Evolutionary conservation across 139 green algal genomes (phyloP).

Genomic region (Coelastrella sp.): DNA sequence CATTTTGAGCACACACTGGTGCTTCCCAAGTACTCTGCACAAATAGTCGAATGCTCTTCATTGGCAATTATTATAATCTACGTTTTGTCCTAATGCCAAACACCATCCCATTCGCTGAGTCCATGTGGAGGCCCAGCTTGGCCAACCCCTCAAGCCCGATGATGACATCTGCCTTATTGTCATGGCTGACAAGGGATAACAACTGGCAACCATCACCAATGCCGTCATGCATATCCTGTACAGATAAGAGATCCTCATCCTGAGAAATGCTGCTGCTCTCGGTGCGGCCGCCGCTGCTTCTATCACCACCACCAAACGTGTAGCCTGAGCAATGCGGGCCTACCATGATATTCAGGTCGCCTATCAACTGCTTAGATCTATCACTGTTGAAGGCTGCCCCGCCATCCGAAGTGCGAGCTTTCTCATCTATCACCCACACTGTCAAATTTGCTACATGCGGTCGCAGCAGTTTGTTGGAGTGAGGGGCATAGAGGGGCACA

Average conservation of each 20-base stretch:
- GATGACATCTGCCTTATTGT: background rate
- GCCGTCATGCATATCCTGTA: background rate
- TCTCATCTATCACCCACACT: background rate
- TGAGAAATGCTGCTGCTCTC: background rate
- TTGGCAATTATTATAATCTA: background rate
- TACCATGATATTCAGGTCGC: background rate
- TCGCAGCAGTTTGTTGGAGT: background rate
- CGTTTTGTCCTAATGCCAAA: background rate
- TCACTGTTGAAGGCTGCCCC: background rate
- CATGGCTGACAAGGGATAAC: background rate
- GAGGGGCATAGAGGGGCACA: background rate
- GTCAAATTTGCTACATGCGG: background rate
- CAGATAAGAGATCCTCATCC: background rate
- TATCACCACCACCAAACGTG: background rate
- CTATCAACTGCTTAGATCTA: background rate
- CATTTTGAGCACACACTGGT: background rate
- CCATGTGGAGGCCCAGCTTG: background rate
- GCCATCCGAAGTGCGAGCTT: background rate
- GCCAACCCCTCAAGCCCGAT: background rate
- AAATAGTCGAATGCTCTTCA: background rate
- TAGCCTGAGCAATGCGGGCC: background rate
- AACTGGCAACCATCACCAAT: background rate
- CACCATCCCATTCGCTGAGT: background rate
- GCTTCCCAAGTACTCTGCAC: background rate
- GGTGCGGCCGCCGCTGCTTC: background rate